Evolutionary conservation across 805 yeast genomes (phyloP).

Genomic region (Starmera dryadoides): DNA sequence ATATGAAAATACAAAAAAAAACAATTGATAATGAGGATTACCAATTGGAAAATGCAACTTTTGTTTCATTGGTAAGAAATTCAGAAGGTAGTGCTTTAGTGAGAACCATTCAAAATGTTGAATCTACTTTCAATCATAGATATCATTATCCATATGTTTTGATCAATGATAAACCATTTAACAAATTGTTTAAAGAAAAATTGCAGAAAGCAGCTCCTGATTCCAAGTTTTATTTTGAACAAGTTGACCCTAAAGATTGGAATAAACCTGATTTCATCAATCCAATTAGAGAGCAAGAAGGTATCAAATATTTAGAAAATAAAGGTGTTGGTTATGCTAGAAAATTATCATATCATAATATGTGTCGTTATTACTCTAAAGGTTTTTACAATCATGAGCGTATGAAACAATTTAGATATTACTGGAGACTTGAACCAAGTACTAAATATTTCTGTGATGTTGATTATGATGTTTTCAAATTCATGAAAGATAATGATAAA

Average conservation of each 20-base stretch:
- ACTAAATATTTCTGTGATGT: conserved; percentile 62
- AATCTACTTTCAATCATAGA: conserved; percentile 56
- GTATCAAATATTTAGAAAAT: conserved; percentile 30
- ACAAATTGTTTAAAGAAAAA: conserved; percentile 42
- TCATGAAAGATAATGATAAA: conserved; percentile 59
- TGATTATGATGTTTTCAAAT: conserved; percentile 72
- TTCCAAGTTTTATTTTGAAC: conserved; percentile 39
- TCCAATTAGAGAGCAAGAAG: conserved; percentile 29
- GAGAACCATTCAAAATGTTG: conserved; percentile 52
- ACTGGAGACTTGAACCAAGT: conserved; percentile 78
- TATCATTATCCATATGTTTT: conserved; percentile 79
- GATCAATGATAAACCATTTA: conserved; percentile 63
- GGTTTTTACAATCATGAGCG: conserved; percentile 58
- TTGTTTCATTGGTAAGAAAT: conserved; percentile 67
- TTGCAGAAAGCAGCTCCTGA: conserved; percentile 32
- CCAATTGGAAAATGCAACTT: conserved; percentile 61
- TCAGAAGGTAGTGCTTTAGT: conserved; percentile 44
- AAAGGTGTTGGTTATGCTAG: conserved; percentile 54
- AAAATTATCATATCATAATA: conserved; percentile 62
- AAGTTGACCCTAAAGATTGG: conserved; percentile 43
- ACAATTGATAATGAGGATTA: conserved; percentile 9
- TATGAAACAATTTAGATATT: conserved; percentile 54
- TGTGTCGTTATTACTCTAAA: conserved; percentile 76
- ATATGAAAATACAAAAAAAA: conserved; percentile 9
- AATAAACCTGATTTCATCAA: conserved; percentile 53